These are phyloP conservation scores for Phytophthora constricta DNA, from an alignment of 352 stramenopile genomes.

Conservation along the genomic window DNA sequence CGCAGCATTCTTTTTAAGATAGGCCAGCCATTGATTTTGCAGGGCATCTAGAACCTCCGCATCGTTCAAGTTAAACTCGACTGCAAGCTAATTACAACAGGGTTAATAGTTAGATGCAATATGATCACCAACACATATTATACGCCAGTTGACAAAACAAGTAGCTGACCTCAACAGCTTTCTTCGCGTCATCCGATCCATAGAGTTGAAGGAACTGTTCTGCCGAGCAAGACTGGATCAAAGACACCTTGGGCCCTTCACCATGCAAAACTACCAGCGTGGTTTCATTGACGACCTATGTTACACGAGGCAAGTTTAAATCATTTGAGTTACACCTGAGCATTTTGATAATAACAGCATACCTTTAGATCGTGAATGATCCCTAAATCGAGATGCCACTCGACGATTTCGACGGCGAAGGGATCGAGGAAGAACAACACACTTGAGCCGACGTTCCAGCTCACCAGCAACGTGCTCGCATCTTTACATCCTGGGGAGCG, in stretches of 20 bases:
- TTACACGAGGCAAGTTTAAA: background rate
- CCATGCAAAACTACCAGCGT: slow-evolving; percentile 77
- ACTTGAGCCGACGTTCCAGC: slow-evolving; percentile 82
- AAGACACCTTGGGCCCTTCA: slow-evolving; percentile 75
- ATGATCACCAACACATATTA: no score
- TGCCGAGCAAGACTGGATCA: slow-evolving; percentile 74
- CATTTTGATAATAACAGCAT: no score
- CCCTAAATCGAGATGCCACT: slow-evolving; percentile 88
- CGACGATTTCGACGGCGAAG: slow-evolving; percentile 82
- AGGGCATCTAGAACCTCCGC: slow-evolving; percentile 54
- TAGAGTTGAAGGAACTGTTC: slow-evolving; percentile 82
- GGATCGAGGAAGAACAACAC: slow-evolving; percentile 87
- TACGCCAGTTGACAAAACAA: no score
- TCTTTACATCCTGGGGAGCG: slow-evolving; percentile 49
- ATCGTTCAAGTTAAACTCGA: slow-evolving; percentile 81
- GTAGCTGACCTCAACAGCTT: slow-evolving; percentile 65
- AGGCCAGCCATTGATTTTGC: slow-evolving; percentile 55
- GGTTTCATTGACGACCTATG: slow-evolving; percentile 72
- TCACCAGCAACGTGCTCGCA: slow-evolving; percentile 68
- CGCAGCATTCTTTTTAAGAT: slow-evolving; percentile 31
- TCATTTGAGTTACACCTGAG: no score
- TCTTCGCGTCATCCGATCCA: slow-evolving; percentile 58
- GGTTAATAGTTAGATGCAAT: no score
- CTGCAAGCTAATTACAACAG: slow-evolving; percentile 52
- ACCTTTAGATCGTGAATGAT: slow-evolving; percentile 89